phyloP scores from a whole-genome alignment of 129 eudicot species.

The Escallonia rubra region DNA sequence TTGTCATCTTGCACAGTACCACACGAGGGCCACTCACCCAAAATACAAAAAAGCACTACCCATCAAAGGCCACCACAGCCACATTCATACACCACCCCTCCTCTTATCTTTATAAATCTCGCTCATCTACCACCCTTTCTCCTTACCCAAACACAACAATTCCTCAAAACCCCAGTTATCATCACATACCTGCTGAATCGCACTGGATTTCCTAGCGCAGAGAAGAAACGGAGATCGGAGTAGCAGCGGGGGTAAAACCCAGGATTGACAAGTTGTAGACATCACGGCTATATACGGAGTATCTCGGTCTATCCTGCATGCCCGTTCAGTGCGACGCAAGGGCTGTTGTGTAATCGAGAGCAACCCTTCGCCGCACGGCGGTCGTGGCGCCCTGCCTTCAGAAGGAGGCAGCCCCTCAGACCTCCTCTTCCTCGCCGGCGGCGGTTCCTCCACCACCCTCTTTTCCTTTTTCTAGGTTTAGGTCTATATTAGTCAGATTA shows the following conservation, averaged over 20 bases:
- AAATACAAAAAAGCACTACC: no score
- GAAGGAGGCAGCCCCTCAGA: slow-evolving; percentile 99
- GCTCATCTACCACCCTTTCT: background rate
- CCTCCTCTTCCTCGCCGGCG: slow-evolving; percentile 97
- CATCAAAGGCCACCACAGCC: background rate
- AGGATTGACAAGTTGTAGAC: slow-evolving; percentile 53
- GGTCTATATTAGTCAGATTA: slow-evolving; percentile 5
- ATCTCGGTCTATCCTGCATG: slow-evolving; percentile 51
- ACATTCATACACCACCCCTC: background rate
- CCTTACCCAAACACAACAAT: slow-evolving; percentile 6
- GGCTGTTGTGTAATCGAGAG: slow-evolving; percentile 36
- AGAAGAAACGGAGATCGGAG: background rate
- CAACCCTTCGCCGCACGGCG: slow-evolving; percentile 95
- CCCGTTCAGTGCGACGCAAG: slow-evolving; percentile 58
- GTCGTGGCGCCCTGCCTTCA: slow-evolving; percentile 97
- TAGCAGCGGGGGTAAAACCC: slow-evolving; percentile 43
- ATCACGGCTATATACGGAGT: slow-evolving; percentile 79
- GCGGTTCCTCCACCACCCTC: slow-evolving; percentile 40
- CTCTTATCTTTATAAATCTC: background rate
- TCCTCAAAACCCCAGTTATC: background rate
- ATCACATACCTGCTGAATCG: no score
- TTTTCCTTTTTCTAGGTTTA: slow-evolving; percentile 9
- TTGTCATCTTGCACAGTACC: no score
- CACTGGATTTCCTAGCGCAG: background rate
- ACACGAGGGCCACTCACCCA: no score